phyloP scores from a whole-genome alignment of 2,329 filamentous ascomycete species.

The Neonectria punicea region DNA sequence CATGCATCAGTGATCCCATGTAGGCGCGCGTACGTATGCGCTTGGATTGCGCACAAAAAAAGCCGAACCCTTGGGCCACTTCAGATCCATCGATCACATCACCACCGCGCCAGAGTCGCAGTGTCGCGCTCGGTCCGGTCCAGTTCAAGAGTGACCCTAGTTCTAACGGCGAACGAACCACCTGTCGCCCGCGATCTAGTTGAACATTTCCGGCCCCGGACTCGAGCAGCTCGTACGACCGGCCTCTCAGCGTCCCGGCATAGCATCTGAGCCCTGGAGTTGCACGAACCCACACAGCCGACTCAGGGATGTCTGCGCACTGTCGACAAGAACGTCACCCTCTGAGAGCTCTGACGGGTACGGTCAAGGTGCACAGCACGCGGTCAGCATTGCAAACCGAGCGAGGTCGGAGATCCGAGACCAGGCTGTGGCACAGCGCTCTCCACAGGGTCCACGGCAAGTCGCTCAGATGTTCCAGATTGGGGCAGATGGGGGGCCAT shows the following conservation, averaged over 20 bases:
- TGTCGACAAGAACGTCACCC: not conserved
- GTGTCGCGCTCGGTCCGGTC: conserved; percentile 1
- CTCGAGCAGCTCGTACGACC: conserved; percentile 28
- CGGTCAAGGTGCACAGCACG: conserved; percentile 2
- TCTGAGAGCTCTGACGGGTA: not conserved
- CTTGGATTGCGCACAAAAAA: not conserved
- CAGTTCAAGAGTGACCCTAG: not conserved
- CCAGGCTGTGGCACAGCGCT: conserved; percentile 19
- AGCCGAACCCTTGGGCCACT: conserved; percentile 2
- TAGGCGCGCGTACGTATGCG: conserved; percentile 18
- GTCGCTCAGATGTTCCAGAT: conserved; percentile 26
- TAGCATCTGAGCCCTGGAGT: conserved; percentile 4
- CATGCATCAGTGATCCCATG: conserved; percentile 20
- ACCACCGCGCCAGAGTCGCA: conserved; percentile 14
- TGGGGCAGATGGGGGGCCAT: conserved; percentile 10
- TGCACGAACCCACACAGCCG: conserved; percentile 15
- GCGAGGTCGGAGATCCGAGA: conserved; percentile 39
- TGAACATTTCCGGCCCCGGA: conserved; percentile 3
- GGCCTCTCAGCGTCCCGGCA: conserved; percentile 27
- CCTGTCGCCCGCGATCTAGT: conserved; percentile 4
- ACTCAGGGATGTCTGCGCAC: conserved; percentile 13
- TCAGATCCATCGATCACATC: conserved; percentile 12
- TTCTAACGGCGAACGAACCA: conserved; percentile 21
- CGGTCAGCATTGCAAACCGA: conserved; percentile 21
- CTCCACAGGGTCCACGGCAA: conserved; percentile 24